Conservation (phyloP, 371 early-diverging fungal genomes). For the Mucor mucedo region DNA sequence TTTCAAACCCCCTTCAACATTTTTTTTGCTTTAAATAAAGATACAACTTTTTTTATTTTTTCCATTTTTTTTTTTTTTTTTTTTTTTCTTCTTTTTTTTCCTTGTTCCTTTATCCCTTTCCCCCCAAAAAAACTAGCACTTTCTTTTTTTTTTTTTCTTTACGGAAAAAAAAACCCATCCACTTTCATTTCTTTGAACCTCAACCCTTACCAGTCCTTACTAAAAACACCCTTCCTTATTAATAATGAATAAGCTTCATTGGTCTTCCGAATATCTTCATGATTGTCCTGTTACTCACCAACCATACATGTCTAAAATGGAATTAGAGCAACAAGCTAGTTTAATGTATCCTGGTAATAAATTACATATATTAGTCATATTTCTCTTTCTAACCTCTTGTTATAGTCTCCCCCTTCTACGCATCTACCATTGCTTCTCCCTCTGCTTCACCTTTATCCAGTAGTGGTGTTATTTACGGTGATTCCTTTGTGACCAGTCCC, state of each 20-base stretch:
- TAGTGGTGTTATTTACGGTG: slow-evolving; percentile 20
- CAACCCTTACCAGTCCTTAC: background rate
- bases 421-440: slow-evolving; percentile 6
- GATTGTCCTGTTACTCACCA: slow-evolving; percentile 34
- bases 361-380: background rate
- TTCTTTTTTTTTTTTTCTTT: slow-evolving; percentile 15
- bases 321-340: slow-evolving; percentile 30
- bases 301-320: slow-evolving; percentile 21
- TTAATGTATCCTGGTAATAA: slow-evolving; percentile 42
- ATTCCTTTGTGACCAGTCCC: slow-evolving; percentile 25
- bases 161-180: background rate
- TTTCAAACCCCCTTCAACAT: background rate
- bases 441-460: slow-evolving; percentile 23
- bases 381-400: background rate
- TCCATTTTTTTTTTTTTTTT: slow-evolving; percentile 4
- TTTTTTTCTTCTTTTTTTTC: background rate
- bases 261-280: slow-evolving; percentile 40
- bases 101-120: slow-evolving; percentile 3
- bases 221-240: slow-evolving; percentile 3
- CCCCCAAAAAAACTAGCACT: background rate
- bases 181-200: slow-evolving; percentile 5
- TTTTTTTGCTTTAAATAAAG: background rate
- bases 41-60: background rate
- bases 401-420: slow-evolving; percentile 29
- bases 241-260: slow-evolving; percentile 20